phyloP scores from a whole-genome alignment of 805 yeast genomes.

The Ogataea thermomethanolica region DNA sequence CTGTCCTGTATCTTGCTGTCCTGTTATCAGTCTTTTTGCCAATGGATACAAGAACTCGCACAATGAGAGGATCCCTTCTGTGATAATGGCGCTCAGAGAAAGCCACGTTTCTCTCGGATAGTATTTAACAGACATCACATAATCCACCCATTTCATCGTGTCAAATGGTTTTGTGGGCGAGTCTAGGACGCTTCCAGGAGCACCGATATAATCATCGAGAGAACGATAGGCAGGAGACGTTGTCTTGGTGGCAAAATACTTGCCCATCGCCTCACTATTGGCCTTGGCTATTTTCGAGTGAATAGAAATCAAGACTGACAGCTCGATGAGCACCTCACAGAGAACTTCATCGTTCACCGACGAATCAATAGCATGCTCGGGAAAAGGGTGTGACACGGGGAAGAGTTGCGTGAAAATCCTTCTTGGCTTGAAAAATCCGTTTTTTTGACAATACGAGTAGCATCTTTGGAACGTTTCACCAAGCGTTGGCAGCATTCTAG shows the following conservation, averaged over 20 bases:
- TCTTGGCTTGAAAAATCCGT: constrained; percentile 46
- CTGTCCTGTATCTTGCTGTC: constrained; percentile 43
- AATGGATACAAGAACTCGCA: constrained; percentile 52
- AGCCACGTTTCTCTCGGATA: constrained; percentile 75
- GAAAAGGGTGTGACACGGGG: constrained; percentile 65
- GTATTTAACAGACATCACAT: constrained; percentile 50
- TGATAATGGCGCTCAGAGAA: constrained; percentile 55
- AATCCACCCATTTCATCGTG: constrained; percentile 37
- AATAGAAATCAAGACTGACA: constrained; percentile 57
- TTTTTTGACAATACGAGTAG: constrained; percentile 46
- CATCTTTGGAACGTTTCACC: constrained; percentile 49
- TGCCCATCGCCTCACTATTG: constrained; percentile 6
- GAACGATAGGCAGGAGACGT: constrained; percentile 9
- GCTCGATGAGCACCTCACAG: constrained; percentile 70
- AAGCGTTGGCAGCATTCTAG: constrained; percentile 53
- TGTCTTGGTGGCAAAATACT: constrained; percentile 2
- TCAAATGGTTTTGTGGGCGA: constrained; percentile 9
- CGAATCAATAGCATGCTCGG: constrained; percentile 66
- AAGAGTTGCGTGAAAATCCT: constrained; percentile 67
- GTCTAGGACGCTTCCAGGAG: constrained; percentile 5
- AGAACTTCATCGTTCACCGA: constrained; percentile 63
- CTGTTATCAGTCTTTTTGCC: constrained; percentile 50
- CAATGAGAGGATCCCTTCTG: constrained; percentile 52
- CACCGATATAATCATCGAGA: constrained; percentile 14
- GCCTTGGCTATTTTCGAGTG: constrained; percentile 38